A percentile compares a stretch with the other conserved stretches of the same genome.
These are phyloP conservation scores for Sporobolomyces pararoseus DNA, from an alignment of 768 basidiomycete species.

Conservation along the genomic window DNA sequence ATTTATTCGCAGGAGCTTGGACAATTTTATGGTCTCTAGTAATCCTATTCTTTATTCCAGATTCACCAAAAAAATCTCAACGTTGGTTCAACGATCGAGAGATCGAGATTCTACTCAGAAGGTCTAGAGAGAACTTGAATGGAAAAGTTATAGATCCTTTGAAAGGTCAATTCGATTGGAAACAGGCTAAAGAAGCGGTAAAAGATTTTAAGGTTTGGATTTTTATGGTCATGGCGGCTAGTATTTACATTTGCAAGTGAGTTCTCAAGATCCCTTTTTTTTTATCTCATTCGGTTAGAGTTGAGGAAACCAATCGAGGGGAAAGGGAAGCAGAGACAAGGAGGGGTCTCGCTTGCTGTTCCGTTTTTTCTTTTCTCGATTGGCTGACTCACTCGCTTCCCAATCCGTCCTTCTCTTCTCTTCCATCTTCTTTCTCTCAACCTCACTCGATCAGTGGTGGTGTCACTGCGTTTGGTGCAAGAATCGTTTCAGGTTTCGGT, in stretches of 20 bases:
- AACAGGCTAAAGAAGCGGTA: conserved; percentile 48
- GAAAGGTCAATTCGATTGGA: conserved; percentile 40
- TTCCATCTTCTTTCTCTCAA: no score
- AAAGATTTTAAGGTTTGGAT: conserved; percentile 49
- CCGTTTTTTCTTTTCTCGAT: no score
- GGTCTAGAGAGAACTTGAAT: conserved; percentile 42
- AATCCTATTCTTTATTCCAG: conserved; percentile 48
- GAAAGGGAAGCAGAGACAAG: no score
- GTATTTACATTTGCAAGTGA: conserved; percentile 38
- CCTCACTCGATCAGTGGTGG: conserved; percentile 34
- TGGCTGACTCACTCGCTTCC: no score
- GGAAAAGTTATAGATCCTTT: conserved; percentile 22
- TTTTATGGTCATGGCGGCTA: conserved; percentile 48
- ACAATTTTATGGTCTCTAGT: conserved; percentile 49
- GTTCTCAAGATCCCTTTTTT: no score
- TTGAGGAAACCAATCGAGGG: no score
- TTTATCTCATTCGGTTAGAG: no score
- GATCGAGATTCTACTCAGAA: conserved; percentile 41
- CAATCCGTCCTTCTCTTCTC: no score
- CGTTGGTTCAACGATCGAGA: conserved; percentile 48
- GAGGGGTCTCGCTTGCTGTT: no score
- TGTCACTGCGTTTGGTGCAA: conserved; percentile 49
- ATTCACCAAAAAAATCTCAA: conserved; percentile 45
- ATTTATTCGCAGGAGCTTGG: conserved; percentile 48
- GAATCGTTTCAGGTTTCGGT: conserved; percentile 50